Base-by-base conservation (phyloP, 2,329 filamentous ascomycete genomes). In the Aspergillus versicolor region DNA sequence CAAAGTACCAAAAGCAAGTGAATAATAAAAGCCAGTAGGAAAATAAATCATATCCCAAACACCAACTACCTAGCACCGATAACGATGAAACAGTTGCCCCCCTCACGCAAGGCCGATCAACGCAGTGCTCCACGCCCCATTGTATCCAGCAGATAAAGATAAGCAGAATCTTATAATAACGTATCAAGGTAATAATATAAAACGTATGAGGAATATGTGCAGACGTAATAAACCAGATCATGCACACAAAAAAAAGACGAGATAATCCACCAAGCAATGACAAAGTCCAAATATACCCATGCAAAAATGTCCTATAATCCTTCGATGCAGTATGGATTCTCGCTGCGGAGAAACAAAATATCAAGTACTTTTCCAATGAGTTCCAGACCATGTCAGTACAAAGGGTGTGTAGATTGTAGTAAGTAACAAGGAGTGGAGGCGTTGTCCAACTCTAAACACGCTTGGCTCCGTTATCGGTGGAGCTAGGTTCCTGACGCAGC, bases 251-350 rank as follows among this genome's bases (percentile, higher is more conserved):
- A 52, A 34, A 11, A 38, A 52, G 43, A 51, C 27, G 19, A 48
- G 2, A 37, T 17, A 52, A 41, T 45, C 45, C 54, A 46, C 41
- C 54, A 17, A 53, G 48, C 17, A 43, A 56, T 56, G 40, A 51
- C 60, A 41, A 13, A 17, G 11, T 13, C 34, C 19, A 30, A 30
- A 30, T 30, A 30, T 30, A 11, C 27, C 27, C 27, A 30, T 30
- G 27, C 27, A 30, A 30, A 30, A 30, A 30, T 8, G 27, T 30
- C 47, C 15, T 21, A 37, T 54, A n/a, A 46, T 21, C 17, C 12
- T 17, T 40, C 34, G 6, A 55, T 44, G 46, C 21, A 40, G 45
- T 55, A 15, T 34, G 19, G 37, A 21, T 15, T 40, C 38, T 50
- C 45, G 34, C 53, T 50, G 47, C 21, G 24, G 3, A 37, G 19